Conservation (phyloP, 2,329 filamentous ascomycete species). For the Colletotrichum tofieldiae region DNA sequence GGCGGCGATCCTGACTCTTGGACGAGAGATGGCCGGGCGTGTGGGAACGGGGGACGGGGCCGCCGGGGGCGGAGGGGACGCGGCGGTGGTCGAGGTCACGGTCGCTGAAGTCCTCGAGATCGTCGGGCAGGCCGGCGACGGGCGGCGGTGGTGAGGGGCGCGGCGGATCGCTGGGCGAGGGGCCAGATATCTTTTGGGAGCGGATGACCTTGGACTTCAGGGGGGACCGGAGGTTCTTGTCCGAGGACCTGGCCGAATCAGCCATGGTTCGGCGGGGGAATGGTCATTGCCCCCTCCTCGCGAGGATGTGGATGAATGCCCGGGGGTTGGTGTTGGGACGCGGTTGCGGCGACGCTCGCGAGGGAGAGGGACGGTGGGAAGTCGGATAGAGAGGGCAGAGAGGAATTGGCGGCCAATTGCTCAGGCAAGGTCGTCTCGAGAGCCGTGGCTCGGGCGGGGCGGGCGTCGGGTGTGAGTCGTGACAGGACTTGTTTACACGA, state of each 20-base stretch:
- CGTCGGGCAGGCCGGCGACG: conserved; percentile 42
- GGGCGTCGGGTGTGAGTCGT: conserved; percentile 33
- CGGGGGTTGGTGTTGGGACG: conserved; percentile 17
- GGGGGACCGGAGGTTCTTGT: conserved; percentile 41
- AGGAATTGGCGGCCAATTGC: conserved; percentile 17
- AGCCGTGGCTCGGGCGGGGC: conserved; percentile 4
- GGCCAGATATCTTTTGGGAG: conserved; percentile 67
- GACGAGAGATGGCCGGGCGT: conserved; percentile 74
- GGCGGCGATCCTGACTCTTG: conserved; percentile 68
- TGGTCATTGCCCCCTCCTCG: conserved; percentile 42
- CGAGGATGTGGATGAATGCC: conserved; percentile 37
- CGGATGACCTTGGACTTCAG: conserved; percentile 63
- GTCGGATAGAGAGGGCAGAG: background rate
- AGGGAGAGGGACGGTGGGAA: conserved; percentile 11
- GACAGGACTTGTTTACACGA: conserved; percentile 27
- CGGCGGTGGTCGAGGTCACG: conserved; percentile 49
- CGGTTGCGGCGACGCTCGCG: conserved; percentile 1
- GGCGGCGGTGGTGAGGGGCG: conserved; percentile 44
- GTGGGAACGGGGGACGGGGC: conserved; percentile 68
- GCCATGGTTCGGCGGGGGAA: conserved; percentile 43
- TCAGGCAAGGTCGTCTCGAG: conserved; percentile 7
- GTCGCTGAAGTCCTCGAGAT: conserved; percentile 45
- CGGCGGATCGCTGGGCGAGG: conserved; percentile 53
- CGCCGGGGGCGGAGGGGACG: conserved; percentile 38
- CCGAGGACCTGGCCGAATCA: conserved; percentile 44